A percentile compares a stretch with the other conserved stretches of the same genome.
These are phyloP conservation scores for Chaetoscypha palmicola DNA, from an alignment of 2,329 filamentous ascomycete genomes.

Conservation along the genomic window DNA sequence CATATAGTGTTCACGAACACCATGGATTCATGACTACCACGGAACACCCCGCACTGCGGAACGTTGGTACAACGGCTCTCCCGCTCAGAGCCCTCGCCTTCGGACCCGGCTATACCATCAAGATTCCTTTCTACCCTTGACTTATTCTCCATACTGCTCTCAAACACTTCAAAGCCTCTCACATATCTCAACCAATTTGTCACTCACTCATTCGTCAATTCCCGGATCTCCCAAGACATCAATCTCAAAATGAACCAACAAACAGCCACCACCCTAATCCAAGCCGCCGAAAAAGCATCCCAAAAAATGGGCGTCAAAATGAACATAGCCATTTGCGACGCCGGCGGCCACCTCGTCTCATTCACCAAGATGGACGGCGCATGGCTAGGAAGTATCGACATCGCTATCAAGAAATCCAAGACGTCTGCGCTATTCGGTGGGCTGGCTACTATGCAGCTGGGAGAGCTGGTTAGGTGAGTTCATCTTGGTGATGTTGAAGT, in stretches of 20 bases:
- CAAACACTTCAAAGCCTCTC: too few species aligned
- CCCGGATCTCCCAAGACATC: not conserved
- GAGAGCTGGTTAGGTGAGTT: not conserved
- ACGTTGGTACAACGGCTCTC: too few species aligned
- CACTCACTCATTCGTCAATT: too few species aligned
- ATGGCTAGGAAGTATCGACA: not conserved
- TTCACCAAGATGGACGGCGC: not conserved
- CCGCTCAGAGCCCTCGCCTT: too few species aligned
- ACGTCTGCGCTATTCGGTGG: not conserved
- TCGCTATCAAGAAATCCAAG: not conserved
- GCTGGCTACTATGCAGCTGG: not conserved
- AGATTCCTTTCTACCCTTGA: too few species aligned
- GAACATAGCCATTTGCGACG: not conserved
- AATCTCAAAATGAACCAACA: not conserved
- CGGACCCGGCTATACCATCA: too few species aligned
- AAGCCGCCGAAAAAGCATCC: not conserved
- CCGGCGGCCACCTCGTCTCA: not conserved
- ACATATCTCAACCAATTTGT: too few species aligned
- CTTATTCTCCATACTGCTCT: too few species aligned
- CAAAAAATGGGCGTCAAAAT: not conserved
- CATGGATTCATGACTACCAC: too few species aligned
- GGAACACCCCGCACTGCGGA: too few species aligned
- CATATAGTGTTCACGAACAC: too few species aligned
- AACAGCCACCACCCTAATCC: not conserved
- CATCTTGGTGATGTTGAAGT: too few species aligned